These are phyloP conservation scores for Cutaneotrichosporon sp. DNA, from an alignment of 1,284 basidiomycete species.

Conservation along the genomic window DNA sequence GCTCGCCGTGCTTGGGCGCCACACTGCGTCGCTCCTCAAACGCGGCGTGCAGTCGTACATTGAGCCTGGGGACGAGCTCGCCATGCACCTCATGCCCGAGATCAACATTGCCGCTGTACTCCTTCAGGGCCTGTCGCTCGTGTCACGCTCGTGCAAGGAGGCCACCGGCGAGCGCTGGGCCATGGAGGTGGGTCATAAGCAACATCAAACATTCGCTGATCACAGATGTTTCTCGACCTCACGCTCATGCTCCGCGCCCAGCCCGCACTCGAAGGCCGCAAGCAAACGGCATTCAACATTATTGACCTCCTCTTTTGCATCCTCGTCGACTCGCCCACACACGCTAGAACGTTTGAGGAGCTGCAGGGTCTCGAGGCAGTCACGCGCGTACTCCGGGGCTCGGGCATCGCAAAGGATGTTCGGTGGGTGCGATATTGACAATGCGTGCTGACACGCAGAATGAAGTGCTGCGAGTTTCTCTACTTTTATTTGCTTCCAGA, in stretches of 20 bases:
- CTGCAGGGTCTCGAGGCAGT: conserved; percentile 68
- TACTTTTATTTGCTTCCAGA: conserved; percentile 89
- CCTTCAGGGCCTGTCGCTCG: conserved; percentile 71
- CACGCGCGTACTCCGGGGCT: conserved; percentile 74
- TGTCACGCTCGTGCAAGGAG: conserved; percentile 62
- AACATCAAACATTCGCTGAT: conserved; percentile 5
- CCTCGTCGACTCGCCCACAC: conserved; percentile 69
- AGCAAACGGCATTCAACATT: conserved; percentile 56
- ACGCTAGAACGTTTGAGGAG: conserved; percentile 70
- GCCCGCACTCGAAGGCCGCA: conserved; percentile 20
- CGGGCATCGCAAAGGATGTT: conserved; percentile 72
- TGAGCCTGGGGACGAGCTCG: conserved; percentile 28
- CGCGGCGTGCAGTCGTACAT: conserved; percentile 26
- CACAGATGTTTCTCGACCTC: conserved; percentile 39
- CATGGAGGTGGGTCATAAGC: conserved; percentile 58
- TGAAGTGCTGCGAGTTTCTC: conserved; percentile 87
- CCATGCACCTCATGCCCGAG: conserved; percentile 27
- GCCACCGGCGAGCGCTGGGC: conserved; percentile 64
- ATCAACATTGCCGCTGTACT: conserved; percentile 54
- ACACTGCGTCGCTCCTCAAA: conserved; percentile 29
- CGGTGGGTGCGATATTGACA: conserved; percentile 53
- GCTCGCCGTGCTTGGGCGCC: conserved; percentile 30
- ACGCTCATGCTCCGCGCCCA: conserved; percentile 36
- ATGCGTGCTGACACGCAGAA: conserved; percentile 52
- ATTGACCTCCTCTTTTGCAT: conserved; percentile 77